Evolutionary conservation across 177 flowering plant genomes (phyloP).

Genomic region (Tripterygium wilfordii): DNA sequence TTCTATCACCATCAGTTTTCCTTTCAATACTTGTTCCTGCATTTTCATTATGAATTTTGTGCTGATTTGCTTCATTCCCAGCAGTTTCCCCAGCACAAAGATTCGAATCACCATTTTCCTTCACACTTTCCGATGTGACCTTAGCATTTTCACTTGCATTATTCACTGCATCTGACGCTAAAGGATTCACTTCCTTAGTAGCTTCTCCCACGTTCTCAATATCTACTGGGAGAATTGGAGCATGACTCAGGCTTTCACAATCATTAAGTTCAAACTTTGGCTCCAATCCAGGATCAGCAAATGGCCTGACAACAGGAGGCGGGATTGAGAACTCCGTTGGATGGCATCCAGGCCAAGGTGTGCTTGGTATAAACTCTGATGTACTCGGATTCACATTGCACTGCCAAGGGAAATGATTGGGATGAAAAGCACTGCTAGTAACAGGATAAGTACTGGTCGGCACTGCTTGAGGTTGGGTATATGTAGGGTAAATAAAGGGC

Average conservation of each 20-base stretch:
- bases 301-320: slow-evolving; percentile 49
- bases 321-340: slow-evolving; percentile 57
- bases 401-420: slow-evolving; percentile 76
- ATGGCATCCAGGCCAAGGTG: slow-evolving; percentile 78
- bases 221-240: slow-evolving; percentile 40
- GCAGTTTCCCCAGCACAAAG: slow-evolving; percentile 19
- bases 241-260: slow-evolving; percentile 22
- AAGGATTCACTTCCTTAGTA: slow-evolving; percentile 31
- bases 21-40: slow-evolving; percentile 24
- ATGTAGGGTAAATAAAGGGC: slow-evolving; percentile 79
- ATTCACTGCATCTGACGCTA: slow-evolving; percentile 24
- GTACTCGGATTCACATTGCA: slow-evolving; percentile 56
- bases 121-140: slow-evolving; percentile 24
- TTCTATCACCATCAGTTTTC: slow-evolving; percentile 58
- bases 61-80: slow-evolving; percentile 14
- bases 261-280: slow-evolving; percentile 23
- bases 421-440: slow-evolving; percentile 51
- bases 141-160: slow-evolving; percentile 21
- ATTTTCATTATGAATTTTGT: slow-evolving; percentile 21
- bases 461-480: slow-evolving; percentile 58
- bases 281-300: slow-evolving; percentile 36
- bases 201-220: slow-evolving; percentile 33
- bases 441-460: slow-evolving; percentile 52
- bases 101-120: slow-evolving; percentile 25
- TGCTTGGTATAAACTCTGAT: slow-evolving; percentile 53